A percentile compares a stretch with the other conserved stretches of the same genome.
phyloP scores from a whole-genome alignment of 2,329 filamentous ascomycete species.

The Botryotinia narcissicola region DNA sequence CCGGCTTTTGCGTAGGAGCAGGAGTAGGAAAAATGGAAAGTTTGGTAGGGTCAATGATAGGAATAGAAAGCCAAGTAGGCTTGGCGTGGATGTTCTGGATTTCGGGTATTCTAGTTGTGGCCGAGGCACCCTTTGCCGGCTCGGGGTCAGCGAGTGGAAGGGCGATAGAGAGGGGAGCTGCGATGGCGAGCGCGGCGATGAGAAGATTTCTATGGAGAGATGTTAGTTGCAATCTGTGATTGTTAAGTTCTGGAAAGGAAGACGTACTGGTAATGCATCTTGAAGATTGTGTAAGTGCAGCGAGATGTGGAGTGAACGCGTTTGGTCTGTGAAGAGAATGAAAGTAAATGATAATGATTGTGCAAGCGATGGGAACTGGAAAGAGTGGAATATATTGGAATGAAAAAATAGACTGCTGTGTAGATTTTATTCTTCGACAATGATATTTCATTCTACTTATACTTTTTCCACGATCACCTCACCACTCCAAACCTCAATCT shows the following conservation, averaged over 20 bases:
- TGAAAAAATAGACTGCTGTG: not conserved
- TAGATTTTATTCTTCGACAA: not conserved
- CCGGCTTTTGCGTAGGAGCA: not conserved
- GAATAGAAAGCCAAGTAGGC: not conserved
- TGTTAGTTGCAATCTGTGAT: not conserved
- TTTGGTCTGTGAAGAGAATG: not conserved
- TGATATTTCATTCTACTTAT: not conserved
- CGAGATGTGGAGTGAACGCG: not conserved
- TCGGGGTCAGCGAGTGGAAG: not conserved
- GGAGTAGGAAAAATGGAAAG: not conserved
- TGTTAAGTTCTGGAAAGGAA: not conserved
- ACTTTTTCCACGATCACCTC: not conserved
- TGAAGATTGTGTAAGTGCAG: not conserved
- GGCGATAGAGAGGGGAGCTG: not conserved
- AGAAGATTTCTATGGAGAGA: not conserved
- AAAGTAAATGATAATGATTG: rapidly evolving
- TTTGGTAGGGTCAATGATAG: not conserved
- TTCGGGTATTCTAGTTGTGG: not conserved
- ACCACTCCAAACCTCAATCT: not conserved
- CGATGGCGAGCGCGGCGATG: not conserved
- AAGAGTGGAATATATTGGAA: not conserved
- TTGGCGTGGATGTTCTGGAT: not conserved
- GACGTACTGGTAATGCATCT: not conserved
- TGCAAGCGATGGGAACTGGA: not conserved
- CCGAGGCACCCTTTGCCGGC: not conserved